phyloP scores from a whole-genome alignment of 2,329 filamentous ascomycete species.

The Reticulascus tulasneorum region DNA sequence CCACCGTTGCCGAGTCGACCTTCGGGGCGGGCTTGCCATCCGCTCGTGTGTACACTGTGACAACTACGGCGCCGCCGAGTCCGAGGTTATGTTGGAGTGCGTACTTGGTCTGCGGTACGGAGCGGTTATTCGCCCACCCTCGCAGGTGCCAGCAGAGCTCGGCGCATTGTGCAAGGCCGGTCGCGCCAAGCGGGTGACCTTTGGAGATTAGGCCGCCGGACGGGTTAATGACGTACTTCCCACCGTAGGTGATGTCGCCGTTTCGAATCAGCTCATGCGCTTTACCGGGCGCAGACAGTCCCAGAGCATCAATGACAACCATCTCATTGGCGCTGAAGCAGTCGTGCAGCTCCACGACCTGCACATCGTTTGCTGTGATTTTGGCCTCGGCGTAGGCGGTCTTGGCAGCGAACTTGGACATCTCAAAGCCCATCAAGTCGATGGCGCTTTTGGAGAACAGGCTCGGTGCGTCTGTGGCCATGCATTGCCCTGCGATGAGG shows the following conservation, averaged over 20 bases:
- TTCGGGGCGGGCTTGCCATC: slow-evolving; percentile 65
- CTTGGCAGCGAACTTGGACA: slow-evolving; percentile 68
- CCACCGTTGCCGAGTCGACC: slow-evolving; percentile 62
- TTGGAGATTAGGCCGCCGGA: slow-evolving; percentile 94
- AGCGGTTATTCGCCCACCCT: slow-evolving; percentile 91
- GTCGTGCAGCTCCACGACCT: slow-evolving; percentile 90
- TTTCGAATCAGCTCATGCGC: slow-evolving; percentile 85
- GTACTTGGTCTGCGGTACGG: slow-evolving; percentile 62
- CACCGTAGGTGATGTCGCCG: slow-evolving; percentile 90
- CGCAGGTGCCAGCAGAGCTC: slow-evolving; percentile 94
- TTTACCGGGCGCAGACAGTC: slow-evolving; percentile 72
- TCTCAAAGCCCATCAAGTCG: slow-evolving; percentile 84
- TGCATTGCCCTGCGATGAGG: slow-evolving; percentile 79
- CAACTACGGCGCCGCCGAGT: slow-evolving; percentile 83
- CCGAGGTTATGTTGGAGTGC: slow-evolving; percentile 92
- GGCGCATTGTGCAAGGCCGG: slow-evolving; percentile 91
- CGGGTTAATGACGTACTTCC: slow-evolving; percentile 81
- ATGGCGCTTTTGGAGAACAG: slow-evolving; percentile 80
- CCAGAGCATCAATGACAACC: slow-evolving; percentile 82
- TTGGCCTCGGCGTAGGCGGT: slow-evolving; percentile 72
- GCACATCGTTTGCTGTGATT: slow-evolving; percentile 57
- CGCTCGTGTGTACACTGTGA: slow-evolving; percentile 81
- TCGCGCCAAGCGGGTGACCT: slow-evolving; percentile 90
- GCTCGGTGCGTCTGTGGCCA: slow-evolving; percentile 78
- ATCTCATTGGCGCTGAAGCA: slow-evolving; percentile 97